Percentiles rank a stretch among this genome's conserved stretches.
Evolutionary conservation across 768 basidiomycete genomes (phyloP).

Genomic region (Mycena alexandri): DNA sequence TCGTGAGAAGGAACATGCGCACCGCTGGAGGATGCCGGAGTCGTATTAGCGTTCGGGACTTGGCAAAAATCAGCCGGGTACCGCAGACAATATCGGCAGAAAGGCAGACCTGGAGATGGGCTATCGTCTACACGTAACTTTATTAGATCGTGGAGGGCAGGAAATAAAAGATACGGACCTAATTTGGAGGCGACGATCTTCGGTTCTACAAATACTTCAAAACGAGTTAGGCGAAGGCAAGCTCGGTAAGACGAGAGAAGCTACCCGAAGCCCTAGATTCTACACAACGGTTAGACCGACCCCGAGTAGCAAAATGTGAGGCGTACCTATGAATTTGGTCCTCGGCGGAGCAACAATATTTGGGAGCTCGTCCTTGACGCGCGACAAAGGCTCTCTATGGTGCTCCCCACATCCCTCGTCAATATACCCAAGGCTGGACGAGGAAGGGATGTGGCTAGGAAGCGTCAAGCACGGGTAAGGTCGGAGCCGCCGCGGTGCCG

Average conservation of each 20-base stretch:
- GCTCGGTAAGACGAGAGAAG: no score
- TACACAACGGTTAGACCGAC: background rate
- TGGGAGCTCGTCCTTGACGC: slow-evolving; percentile 1
- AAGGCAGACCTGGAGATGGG: slow-evolving; percentile 3
- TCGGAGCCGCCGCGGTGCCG: slow-evolving; percentile 30
- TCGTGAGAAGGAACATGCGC: no score
- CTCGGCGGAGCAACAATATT: background rate
- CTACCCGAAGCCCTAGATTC: background rate
- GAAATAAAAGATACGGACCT: background rate
- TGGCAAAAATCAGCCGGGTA: no score
- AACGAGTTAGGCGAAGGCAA: no score
- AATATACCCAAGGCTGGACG: background rate
- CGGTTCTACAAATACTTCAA: no score
- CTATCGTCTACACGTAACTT: background rate
- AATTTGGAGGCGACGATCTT: background rate
- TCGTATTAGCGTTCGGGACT: no score
- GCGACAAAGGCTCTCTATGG: background rate
- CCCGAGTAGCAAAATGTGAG: background rate
- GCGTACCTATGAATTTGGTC: background rate
- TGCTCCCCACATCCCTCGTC: slow-evolving; percentile 4
- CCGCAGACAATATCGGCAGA: no score
- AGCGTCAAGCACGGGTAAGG: slow-evolving; percentile 38
- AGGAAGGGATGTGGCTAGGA: slow-evolving; percentile 11
- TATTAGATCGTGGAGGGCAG: background rate
- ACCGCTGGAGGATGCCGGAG: no score